phyloP scores from a whole-genome alignment of 257 asterid species.

The Lycium barbarum region DNA sequence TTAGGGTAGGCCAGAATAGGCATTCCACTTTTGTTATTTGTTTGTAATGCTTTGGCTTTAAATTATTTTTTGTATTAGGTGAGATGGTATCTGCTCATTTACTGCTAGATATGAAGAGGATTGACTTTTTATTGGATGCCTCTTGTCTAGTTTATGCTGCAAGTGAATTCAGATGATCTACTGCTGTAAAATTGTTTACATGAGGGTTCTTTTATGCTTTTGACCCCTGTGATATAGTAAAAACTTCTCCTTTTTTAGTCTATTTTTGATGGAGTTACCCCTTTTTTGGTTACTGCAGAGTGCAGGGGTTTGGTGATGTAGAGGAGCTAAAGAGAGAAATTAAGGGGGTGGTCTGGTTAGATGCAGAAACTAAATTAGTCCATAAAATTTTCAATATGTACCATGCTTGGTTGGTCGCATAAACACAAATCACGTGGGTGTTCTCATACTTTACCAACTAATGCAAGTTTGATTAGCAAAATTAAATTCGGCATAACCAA shows the following conservation, averaged over 20 bases:
- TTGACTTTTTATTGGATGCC: not conserved
- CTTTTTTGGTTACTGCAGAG: not conserved
- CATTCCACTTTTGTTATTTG: not conserved
- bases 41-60: constrained; percentile 15
- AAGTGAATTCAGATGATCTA: not conserved
- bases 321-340: not conserved
- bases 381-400: too few relatives aligned
- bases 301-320: not conserved
- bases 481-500: too few relatives aligned
- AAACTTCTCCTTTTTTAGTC: not conserved
- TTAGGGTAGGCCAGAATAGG: constrained; percentile 5
- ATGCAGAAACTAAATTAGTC: not conserved
- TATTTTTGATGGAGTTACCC: not conserved
- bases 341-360: not conserved
- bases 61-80: not conserved
- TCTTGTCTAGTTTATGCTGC: not conserved
- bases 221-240: not conserved
- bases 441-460: too few relatives aligned
- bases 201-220: not conserved
- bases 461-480: too few relatives aligned
- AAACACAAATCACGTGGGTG: too few relatives aligned
- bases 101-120: constrained; percentile 12
- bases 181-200: not conserved
- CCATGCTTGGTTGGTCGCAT: too few relatives aligned
- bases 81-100: not conserved